Base-by-base conservation (phyloP, 140 eudicot genomes). In the Stevia rebaudiana region DNA sequence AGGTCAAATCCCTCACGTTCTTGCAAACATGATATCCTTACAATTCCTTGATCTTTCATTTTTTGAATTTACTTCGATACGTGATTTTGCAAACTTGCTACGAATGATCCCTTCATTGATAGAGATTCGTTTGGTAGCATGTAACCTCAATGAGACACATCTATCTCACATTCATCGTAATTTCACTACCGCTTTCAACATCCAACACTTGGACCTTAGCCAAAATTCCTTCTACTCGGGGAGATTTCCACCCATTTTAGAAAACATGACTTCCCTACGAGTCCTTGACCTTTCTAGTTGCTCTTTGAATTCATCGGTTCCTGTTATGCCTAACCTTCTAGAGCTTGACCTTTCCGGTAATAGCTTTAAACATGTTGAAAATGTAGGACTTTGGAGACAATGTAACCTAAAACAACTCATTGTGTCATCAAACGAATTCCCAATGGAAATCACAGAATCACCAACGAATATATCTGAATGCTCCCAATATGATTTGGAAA, bases 191-290 rank as follows among this genome's bases (percentile, higher is more conserved):
- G 39, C 13, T 33, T 13, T 49, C 21, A 43, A 44, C 13, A 21
- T 69, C 25, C 22, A 43, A 18, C 59, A 57, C 25, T 24, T 69
- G 8, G 67, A 69, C 13, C 74, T 69, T 57, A 56, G 60, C 43
- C 0, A 0, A 0, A 69, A 69, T 48, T 24, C 5, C 18, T 16
- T 69, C 30, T 12, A 43, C 17, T n/a, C 67, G 59, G n/a, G n/a
- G n/a, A 18, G 0, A 43, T n/a, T 69, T 22, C 74, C 67, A 11
- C 7, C 1, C 10, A 13, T 58, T 35, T n/a, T 43, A 15, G 19
- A 23, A 56, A 56, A 41, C 57, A 42, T 55, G 12, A 65, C 44
- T 11, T 55, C 35, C 24, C 37, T 56, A 25, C 12, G 22, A 54
- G 40, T 25, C 22, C 39, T 28, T 54, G 61, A 54, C 21, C 61